Percentiles rank a stretch among this genome's conserved stretches.
Evolutionary conservation across 345 rosid species (phyloP).

Genomic region (Pugionium cornutum): DNA sequence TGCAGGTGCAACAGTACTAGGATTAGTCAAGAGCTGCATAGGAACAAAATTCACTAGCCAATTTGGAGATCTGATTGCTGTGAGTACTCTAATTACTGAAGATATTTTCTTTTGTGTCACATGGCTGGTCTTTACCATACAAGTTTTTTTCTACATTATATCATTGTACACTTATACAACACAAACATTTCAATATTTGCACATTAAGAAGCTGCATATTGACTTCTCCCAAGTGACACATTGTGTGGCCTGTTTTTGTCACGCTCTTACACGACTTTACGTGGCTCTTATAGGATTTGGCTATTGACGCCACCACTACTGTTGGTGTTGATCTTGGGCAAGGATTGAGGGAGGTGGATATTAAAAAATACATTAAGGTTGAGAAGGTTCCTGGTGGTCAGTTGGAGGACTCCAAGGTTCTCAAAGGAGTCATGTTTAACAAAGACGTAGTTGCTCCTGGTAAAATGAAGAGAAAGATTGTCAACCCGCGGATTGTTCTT

Average conservation of each 20-base stretch:
- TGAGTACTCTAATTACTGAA: slow-evolving; percentile 44
- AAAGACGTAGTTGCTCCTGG: slow-evolving; percentile 96
- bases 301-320: slow-evolving; percentile 82
- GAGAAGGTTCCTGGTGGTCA: slow-evolving; percentile 99
- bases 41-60: slow-evolving; percentile 97
- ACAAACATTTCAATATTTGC: not conserved
- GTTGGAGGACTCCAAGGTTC: slow-evolving; percentile 87
- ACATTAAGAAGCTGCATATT: slow-evolving; percentile 4
- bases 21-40: slow-evolving; percentile 85
- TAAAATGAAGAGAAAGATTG: slow-evolving; percentile 92
- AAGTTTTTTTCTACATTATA: too few species aligned
- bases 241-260: not conserved
- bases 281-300: slow-evolving; percentile 64
- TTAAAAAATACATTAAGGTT: slow-evolving; percentile 85
- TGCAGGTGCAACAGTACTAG: slow-evolving; percentile 56
- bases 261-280: slow-evolving; percentile 1
- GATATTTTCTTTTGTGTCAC: not conserved
- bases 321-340: slow-evolving; percentile 95
- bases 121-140: too few species aligned
- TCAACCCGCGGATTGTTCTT: slow-evolving; percentile 79
- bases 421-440: slow-evolving; percentile 93
- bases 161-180: not conserved
- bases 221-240: not conserved
- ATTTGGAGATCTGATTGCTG: slow-evolving; percentile 94
- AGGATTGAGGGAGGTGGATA: slow-evolving; percentile 94